Base-by-base conservation (phyloP, 306 rosid species). In the Trifolium subterraneum region DNA sequence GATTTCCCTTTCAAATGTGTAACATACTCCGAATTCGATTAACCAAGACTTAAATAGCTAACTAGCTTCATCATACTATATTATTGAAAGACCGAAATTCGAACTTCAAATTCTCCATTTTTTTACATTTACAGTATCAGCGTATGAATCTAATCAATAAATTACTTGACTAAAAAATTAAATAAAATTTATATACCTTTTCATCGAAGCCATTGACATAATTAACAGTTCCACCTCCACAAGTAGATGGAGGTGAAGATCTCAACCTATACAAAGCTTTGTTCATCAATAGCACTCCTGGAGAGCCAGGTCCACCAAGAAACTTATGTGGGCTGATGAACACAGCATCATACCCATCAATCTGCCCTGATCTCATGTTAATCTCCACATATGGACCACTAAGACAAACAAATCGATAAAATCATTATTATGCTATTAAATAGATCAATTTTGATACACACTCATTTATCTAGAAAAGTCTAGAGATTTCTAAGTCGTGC, bases 191-290 rank as follows among this genome's bases (percentile, higher is more conserved):
- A 7, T 29, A 13, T 60, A 88, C 96, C 93, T 88, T 56, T 67
- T 89, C 96, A 48, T 15, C 36, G 74, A 88, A 91, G 78, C 88
- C 89, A 71, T 93, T 93, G 55, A 93, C 98, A 18, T 88, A 89
- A 60, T 15, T 71, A 35, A 93, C 94, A 2, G 91, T 89, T 25
- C 96, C 97, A 71, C 98, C 96, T 47, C 96, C 97, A 84, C 97
- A 93, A 23, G 92, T 91, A 0, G 98, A 91, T 1, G 98, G 98
- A 0, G 97, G 86, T 11, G 82, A 83, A 73, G 89, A 81, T 74
- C 56, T 33, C 2, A 91, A 74, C 35, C 2, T 39, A 73, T 93
- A 91, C 1, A 93, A 84, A 8, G 75, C 78, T 33, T 84, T 86
- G 83, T 44, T 89, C 88, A 88, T 85, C 5, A 93, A 42, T 8